These are phyloP conservation scores for Melampsora larici-populina DNA, from an alignment of 1,284 basidiomycete species.

Conservation along the genomic window DNA sequence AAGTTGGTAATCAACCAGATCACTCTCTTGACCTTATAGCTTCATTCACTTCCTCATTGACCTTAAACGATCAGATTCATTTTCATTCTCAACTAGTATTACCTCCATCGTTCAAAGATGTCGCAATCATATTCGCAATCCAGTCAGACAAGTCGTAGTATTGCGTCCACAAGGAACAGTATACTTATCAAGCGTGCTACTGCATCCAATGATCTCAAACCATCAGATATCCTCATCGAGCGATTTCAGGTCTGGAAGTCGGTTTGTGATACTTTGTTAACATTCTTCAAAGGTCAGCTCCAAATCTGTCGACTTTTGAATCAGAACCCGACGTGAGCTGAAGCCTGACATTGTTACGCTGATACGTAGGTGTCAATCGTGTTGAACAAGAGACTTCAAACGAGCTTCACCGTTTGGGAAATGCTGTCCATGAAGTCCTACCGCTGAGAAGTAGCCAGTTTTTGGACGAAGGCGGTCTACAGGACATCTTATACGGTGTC, in stretches of 20 bases:
- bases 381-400: constrained; percentile 92
- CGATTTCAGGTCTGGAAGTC: constrained; percentile 88
- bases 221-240: constrained; percentile 95
- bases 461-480: constrained; percentile 73
- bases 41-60: too few relatives aligned
- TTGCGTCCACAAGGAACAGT: constrained; percentile 49
- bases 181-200: constrained; percentile 57
- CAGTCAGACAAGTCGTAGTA: constrained; percentile 16
- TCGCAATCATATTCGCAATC: constrained; percentile 51
- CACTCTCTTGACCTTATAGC: too few relatives aligned
- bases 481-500: constrained; percentile 91
- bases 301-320: background rate
- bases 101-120: constrained; percentile 49
- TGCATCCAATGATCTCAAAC: constrained; percentile 73
- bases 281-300: constrained; percentile 52
- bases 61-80: too few relatives aligned
- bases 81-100: too few relatives aligned
- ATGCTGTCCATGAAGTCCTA: constrained; percentile 96
- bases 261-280: constrained; percentile 88
- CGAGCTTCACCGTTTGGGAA: constrained; percentile 92
- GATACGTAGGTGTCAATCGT: constrained; percentile 77
- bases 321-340: background rate
- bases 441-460: constrained; percentile 85
- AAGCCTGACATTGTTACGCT: constrained; percentile 50
- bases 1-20: too few relatives aligned